phyloP scores from a whole-genome alignment of 495 filamentous ascomycete species.

The Hapsidospora chrysogenum region DNA sequence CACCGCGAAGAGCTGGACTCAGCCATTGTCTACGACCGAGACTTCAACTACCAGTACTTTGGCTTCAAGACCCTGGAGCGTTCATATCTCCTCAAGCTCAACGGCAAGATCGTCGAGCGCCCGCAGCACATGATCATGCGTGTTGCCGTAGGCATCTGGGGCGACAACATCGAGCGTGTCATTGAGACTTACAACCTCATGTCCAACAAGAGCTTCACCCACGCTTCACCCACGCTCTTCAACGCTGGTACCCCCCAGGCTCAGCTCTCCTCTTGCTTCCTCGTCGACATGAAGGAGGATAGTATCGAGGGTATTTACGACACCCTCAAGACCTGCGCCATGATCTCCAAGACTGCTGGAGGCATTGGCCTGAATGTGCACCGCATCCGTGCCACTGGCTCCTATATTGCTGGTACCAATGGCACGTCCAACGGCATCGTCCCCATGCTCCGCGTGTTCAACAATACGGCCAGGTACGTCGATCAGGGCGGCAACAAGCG shows the following conservation, averaged over 20 bases:
- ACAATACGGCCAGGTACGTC: slow-evolving; percentile 96
- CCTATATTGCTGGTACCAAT: slow-evolving; percentile 95
- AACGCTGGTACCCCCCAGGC: slow-evolving; percentile 89
- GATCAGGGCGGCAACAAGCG: slow-evolving; percentile 99
- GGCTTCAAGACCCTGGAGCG: slow-evolving; percentile 98
- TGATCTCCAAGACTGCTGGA: slow-evolving; percentile 98
- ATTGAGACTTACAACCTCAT: slow-evolving; percentile 97
- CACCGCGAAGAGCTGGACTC: slow-evolving; percentile 95
- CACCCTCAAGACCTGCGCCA: slow-evolving; percentile 94
- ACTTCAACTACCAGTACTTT: slow-evolving; percentile 99
- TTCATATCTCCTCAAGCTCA: slow-evolving; percentile 83
- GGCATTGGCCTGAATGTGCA: slow-evolving; percentile 94
- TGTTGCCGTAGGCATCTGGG: slow-evolving; percentile 92
- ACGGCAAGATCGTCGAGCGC: slow-evolving; percentile 87
- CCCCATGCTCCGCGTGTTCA: slow-evolving; percentile 95
- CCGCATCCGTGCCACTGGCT: slow-evolving; percentile 87
- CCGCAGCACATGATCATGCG: slow-evolving; percentile 99
- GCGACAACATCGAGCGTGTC: slow-evolving; percentile 80
- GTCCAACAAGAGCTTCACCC: slow-evolving; percentile 95
- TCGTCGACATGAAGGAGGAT: slow-evolving; percentile 96
- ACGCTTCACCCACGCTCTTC: slow-evolving; percentile 94
- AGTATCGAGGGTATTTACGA: slow-evolving; percentile 99
- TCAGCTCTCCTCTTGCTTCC: slow-evolving; percentile 92
- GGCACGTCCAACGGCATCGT: slow-evolving; percentile 95
- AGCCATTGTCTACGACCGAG: slow-evolving; percentile 94